Conservation (phyloP, 2,329 filamentous ascomycete species). For the Beauveria varroae region DNA sequence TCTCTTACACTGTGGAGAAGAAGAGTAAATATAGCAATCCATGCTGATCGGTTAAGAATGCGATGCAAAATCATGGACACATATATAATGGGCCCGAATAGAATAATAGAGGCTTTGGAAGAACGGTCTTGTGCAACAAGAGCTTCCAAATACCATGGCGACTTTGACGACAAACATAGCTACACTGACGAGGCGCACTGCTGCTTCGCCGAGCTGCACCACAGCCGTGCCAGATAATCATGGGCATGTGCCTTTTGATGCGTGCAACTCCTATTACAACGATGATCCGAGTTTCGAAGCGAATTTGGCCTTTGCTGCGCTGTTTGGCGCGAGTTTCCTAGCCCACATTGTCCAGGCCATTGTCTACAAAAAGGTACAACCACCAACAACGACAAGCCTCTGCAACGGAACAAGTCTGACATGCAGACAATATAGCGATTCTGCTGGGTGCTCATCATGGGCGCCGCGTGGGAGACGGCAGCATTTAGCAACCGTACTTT, state of each 20-base stretch:
- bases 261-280: constrained; percentile 26
- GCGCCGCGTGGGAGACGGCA: constrained; percentile 29
- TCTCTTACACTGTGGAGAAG: background rate
- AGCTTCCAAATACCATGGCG: constrained; percentile 13
- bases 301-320: constrained; percentile 25
- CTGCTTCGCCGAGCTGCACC: constrained; percentile 24
- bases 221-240: constrained; percentile 25
- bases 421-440: constrained; percentile 19
- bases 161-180: constrained; percentile 15
- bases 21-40: background rate
- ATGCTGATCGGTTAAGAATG: background rate
- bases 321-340: constrained; percentile 23
- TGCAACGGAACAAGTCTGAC: background rate
- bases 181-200: constrained; percentile 33
- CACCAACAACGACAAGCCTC: too few species aligned
- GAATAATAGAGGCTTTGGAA: background rate
- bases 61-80: background rate
- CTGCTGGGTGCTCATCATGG: constrained; percentile 35
- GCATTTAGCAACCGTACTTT: constrained; percentile 30
- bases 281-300: constrained; percentile 26
- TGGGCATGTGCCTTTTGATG: constrained; percentile 23
- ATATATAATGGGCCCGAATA: background rate
- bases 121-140: accelerated
- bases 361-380: constrained; percentile 23
- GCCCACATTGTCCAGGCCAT: constrained; percentile 23